Percentiles rank a stretch among this genome's conserved stretches.
Evolutionary conservation across 768 basidiomycete genomes (phyloP).

Genomic region (Tylopilus plumbeoviolaceoides): DNA sequence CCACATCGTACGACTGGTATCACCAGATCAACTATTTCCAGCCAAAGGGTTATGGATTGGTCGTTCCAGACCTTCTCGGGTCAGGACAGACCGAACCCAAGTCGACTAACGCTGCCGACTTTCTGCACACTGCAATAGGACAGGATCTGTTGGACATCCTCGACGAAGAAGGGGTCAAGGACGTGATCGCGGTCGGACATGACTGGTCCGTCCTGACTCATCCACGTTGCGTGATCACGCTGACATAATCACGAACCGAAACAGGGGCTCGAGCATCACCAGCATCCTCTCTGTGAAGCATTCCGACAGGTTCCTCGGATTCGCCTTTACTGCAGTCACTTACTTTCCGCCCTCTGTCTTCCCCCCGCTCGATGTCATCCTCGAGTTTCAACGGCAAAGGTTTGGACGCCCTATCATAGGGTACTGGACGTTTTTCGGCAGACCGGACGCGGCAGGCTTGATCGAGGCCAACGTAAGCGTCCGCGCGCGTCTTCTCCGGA

Average conservation of each 20-base stretch:
- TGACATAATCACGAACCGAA: constrained; percentile 2
- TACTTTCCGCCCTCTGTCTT: constrained; percentile 29
- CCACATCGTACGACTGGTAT: constrained; percentile 42
- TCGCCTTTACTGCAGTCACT: constrained; percentile 34
- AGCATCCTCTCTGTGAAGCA: constrained; percentile 37
- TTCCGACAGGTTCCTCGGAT: constrained; percentile 39
- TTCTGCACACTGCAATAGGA: constrained; percentile 23
- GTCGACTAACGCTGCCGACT: constrained; percentile 29
- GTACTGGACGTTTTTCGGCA: constrained; percentile 39
- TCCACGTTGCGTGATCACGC: not conserved
- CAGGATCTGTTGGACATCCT: constrained; percentile 38
- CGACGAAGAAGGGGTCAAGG: constrained; percentile 31
- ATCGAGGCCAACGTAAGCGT: constrained; percentile 34
- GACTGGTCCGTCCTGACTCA: constrained; percentile 32
- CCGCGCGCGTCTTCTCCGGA: not conserved
- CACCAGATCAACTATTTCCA: constrained; percentile 37
- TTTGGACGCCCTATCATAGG: constrained; percentile 38
- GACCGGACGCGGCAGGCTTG: constrained; percentile 27
- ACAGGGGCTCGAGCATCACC: constrained; percentile 34
- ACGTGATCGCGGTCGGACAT: constrained; percentile 36
- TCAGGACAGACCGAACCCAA: constrained; percentile 42
- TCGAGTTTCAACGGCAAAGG: constrained; percentile 24
- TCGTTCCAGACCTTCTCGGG: constrained; percentile 48
- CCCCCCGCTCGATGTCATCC: constrained; percentile 24
- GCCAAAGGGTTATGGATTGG: constrained; percentile 38